Evolutionary conservation across 2,329 filamentous ascomycete species (phyloP), one percentile per base, ranked within the genome.

Genomic region (Aureobasidium sp.): DNA sequence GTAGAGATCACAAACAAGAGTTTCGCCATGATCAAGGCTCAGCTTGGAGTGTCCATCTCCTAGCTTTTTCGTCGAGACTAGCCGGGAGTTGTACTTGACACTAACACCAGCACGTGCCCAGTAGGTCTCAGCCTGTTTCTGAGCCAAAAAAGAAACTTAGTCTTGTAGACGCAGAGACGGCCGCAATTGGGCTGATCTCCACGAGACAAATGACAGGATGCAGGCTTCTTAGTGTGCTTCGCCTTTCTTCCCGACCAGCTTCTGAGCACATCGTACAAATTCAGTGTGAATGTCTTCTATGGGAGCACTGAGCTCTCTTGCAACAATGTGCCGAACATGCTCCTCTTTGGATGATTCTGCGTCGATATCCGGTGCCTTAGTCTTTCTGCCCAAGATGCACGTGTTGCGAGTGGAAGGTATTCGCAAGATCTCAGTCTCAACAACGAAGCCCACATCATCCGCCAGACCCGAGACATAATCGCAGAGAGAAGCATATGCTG

Each of bases 401-500:
- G 87, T 85, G 73, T 97, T 97, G 65, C 94, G 81, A 42, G 93
- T 97, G 73, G 90, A 95, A 0, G 94, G 94, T 65, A 99, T 97
- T 50, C 93, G 82, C 68, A 99, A 75, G 79, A 94, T 86, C 69
- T 96, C 93, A 65, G 83, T 89, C 74, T 97, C 91, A 0, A 90
- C 82, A 5, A 80, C 76, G 80, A 87, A 96, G 1, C 89, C 89
- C 65, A 91, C 84, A 62, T 89, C 86, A 36, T 79, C 77, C 0
- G 89, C 87, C 46, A 99, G 81, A 32, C 79, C 77, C 23, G 84
- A 79, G 0, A 91, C 85, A 82, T 93, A 97, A 53, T 84, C 84
- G 23, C 93, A 91, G 17, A 99, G 82, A 1, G 88, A 89, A 0
- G 90, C 87, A 73, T 96, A 97, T 29, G 89, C 87, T 4, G 91